Evolutionary conservation across 805 yeast genomes (phyloP).

Genomic region (Candida quercuum): DNA sequence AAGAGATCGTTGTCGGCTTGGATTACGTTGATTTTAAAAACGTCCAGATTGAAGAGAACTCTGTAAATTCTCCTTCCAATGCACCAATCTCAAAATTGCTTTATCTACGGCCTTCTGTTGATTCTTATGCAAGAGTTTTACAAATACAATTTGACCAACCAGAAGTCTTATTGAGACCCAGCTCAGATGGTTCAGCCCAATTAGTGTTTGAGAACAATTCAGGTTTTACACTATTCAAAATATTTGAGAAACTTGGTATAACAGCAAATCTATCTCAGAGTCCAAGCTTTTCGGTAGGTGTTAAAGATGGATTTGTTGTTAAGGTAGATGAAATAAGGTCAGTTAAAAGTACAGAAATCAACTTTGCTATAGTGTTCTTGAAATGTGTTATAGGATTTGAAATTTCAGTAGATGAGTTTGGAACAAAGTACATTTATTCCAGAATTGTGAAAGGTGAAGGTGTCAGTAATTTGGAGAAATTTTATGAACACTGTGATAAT

Average conservation of each 20-base stretch:
- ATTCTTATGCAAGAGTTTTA: constrained; percentile 32
- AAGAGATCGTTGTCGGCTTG: constrained; percentile 45
- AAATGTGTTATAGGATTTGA: background rate
- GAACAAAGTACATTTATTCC: background rate
- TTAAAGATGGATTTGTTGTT: background rate
- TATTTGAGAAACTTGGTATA: background rate
- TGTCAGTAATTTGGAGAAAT: background rate
- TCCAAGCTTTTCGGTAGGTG: too few species aligned
- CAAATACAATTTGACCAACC: constrained; percentile 30
- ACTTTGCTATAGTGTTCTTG: background rate
- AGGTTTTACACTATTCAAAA: too few species aligned
- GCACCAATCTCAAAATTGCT: too few species aligned
- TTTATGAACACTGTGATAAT: background rate
- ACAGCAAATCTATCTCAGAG: background rate
- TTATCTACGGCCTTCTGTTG: constrained; percentile 46
- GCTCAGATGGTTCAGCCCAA: background rate
- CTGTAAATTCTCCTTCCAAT: constrained; percentile 1
- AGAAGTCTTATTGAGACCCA: background rate
- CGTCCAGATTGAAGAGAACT: constrained; percentile 17
- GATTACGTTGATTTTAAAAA: constrained; percentile 10
- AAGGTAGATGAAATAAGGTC: background rate
- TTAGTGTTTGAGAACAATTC: background rate
- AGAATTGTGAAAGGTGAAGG: background rate
- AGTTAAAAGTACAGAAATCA: too few species aligned
- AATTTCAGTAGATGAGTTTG: background rate